Evolutionary conservation across 257 asterid genomes (phyloP).

Genomic region (Ligustrum vulgare): DNA sequence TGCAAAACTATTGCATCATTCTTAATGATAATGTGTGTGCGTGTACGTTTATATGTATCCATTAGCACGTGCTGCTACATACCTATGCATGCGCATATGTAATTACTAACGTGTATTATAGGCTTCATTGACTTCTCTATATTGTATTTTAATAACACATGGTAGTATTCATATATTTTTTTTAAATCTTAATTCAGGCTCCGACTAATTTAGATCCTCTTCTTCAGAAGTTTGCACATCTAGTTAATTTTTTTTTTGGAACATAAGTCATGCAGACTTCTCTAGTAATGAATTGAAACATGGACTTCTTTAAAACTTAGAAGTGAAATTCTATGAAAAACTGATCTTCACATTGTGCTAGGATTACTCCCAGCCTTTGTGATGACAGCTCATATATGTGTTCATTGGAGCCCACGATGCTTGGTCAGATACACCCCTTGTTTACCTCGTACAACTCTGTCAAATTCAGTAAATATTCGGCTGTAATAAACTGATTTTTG

Average conservation of each 20-base stretch:
- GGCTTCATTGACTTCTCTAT: background rate
- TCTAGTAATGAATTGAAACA: background rate
- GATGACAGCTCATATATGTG: too few relatives aligned
- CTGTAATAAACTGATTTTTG: constrained; percentile 11
- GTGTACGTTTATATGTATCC: background rate
- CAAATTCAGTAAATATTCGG: background rate
- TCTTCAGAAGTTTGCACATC: background rate
- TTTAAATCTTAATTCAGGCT: background rate
- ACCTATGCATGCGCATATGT: background rate
- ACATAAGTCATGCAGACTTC: background rate
- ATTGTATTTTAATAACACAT: background rate
- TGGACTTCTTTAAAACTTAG: background rate
- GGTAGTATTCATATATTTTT: too few relatives aligned
- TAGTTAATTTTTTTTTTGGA: too few relatives aligned
- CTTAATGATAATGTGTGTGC: constrained; percentile 1
- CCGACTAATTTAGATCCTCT: background rate
- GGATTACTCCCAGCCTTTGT: too few relatives aligned
- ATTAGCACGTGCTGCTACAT: background rate
- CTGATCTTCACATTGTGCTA: too few relatives aligned
- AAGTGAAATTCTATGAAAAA: too few relatives aligned
- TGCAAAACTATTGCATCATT: background rate
- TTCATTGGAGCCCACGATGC: too few relatives aligned
- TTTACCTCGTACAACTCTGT: background rate
- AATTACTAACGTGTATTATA: background rate
- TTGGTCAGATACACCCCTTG: too few relatives aligned